These are phyloP conservation scores for Lomentospora prolificans DNA, from an alignment of 2,329 filamentous ascomycete genomes.

Conservation along the genomic window DNA sequence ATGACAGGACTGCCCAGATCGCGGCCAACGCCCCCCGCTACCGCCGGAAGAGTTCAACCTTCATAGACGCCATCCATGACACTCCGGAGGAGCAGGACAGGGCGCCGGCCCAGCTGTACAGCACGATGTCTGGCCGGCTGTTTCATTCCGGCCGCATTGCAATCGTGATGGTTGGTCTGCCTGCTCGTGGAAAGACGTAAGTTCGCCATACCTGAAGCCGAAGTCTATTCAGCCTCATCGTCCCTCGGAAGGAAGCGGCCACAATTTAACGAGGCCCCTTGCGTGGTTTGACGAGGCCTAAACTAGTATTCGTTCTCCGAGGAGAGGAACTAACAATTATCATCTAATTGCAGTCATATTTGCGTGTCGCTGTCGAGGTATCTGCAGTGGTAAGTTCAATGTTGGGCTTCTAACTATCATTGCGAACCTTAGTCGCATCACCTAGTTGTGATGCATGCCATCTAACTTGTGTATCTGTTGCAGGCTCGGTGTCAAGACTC, in stretches of 20 bases:
- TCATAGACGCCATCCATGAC: conserved; percentile 96
- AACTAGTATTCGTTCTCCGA: too few relatives aligned
- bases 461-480: background rate
- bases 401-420: background rate
- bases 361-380: conserved; percentile 93
- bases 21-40: conserved; percentile 85
- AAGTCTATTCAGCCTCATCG: background rate
- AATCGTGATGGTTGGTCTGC: conserved; percentile 92
- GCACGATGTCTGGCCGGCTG: conserved; percentile 90
- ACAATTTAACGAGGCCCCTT: too few relatives aligned
- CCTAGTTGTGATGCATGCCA: background rate
- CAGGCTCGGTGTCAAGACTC: conserved; percentile 92
- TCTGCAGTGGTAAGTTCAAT: conserved; percentile 60
- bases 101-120: conserved; percentile 94
- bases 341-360: conserved; percentile 54
- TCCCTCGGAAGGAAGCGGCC: background rate
- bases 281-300: too few relatives aligned
- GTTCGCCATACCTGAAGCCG: conserved; percentile 20
- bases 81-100: conserved; percentile 69
- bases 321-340: background rate
- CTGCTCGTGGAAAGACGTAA: conserved; percentile 89
- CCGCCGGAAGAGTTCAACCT: conserved; percentile 86
- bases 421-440: background rate
- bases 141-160: conserved; percentile 97
- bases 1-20: conserved; percentile 71